These are phyloP conservation scores for Lentinus brumalis DNA, from an alignment of 768 basidiomycete species.

Conservation along the genomic window DNA sequence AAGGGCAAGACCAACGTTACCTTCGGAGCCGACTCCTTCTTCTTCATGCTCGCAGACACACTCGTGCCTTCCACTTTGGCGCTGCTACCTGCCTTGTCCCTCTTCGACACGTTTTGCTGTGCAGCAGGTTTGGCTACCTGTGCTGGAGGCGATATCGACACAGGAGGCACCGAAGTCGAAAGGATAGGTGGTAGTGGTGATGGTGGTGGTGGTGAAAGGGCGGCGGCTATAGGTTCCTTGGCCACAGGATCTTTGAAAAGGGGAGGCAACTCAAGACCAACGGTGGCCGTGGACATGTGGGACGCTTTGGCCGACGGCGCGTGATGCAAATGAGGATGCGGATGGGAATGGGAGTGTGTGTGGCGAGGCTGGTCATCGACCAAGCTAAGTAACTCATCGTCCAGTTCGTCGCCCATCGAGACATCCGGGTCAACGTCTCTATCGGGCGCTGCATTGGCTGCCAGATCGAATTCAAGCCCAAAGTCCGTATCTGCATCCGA, in stretches of 20 bases:
- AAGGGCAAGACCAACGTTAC: conserved; percentile 10
- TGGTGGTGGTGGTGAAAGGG: conserved; percentile 17
- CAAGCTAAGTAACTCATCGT: conserved; percentile 68
- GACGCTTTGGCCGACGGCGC: not conserved
- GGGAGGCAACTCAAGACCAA: not conserved
- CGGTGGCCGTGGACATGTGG: not conserved
- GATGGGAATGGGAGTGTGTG: conserved; percentile 4
- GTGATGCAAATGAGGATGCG: conserved; percentile 10
- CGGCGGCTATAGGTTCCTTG: conserved; percentile 7
- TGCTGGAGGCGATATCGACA: conserved; percentile 34
- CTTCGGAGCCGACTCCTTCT: conserved; percentile 27
- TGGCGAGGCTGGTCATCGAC: conserved; percentile 52
- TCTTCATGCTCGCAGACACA: conserved; percentile 19
- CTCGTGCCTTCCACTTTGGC: conserved; percentile 16
- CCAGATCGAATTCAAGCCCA: conserved; percentile 41
- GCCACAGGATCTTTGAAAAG: not conserved
- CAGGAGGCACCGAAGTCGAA: conserved; percentile 54
- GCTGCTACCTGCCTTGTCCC: conserved; percentile 9
- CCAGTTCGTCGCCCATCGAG: conserved; percentile 56
- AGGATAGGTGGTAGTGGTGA: conserved; percentile 11
- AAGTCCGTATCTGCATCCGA: conserved; percentile 20
- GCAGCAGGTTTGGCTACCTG: not conserved
- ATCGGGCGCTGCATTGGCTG: conserved; percentile 14
- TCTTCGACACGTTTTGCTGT: not conserved
- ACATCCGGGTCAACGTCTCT: conserved; percentile 29